A percentile compares a stretch with the other conserved stretches of the same genome.
phyloP scores from a whole-genome alignment of 1,284 basidiomycete genomes.

The Cryptococcus sp. region DNA sequence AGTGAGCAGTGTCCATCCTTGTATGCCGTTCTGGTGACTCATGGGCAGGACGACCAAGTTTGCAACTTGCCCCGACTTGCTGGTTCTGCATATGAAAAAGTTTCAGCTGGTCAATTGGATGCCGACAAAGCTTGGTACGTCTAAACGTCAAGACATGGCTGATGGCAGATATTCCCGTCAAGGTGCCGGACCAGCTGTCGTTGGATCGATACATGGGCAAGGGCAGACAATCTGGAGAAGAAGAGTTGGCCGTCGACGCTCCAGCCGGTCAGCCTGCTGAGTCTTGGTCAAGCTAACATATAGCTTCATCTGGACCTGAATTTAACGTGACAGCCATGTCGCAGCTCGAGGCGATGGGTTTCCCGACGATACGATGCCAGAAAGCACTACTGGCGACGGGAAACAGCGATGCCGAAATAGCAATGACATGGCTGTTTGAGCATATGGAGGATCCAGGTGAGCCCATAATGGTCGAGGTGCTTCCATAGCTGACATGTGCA shows the following conservation, averaged over 20 bases:
- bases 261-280: conserved; percentile 41
- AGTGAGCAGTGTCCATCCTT: conserved; percentile 48
- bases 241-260: conserved; percentile 59
- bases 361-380: conserved; percentile 72
- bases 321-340: conserved; percentile 69
- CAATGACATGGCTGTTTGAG: conserved; percentile 92
- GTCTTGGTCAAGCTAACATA: conserved; percentile 1
- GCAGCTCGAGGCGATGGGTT: conserved; percentile 80
- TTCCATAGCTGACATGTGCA: conserved; percentile 29
- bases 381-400: conserved; percentile 87
- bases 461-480: conserved; percentile 13
- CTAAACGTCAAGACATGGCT: conserved; percentile 28
- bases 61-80: conserved; percentile 78
- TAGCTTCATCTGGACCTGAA: conserved; percentile 51
- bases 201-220: conserved; percentile 67
- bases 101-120: conserved; percentile 98
- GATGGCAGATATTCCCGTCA: conserved; percentile 70
- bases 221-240: conserved; percentile 70
- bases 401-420: conserved; percentile 67
- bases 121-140: conserved; percentile 86
- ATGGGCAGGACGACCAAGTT: conserved; percentile 62
- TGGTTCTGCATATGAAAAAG: conserved; percentile 87
- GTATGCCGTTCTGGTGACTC: not conserved
- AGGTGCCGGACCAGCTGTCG: conserved; percentile 59
- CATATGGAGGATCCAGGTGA: conserved; percentile 91